phyloP scores from a whole-genome alignment of 2,329 filamentous ascomycete species.

The Colletotrichum higginsianum region DNA sequence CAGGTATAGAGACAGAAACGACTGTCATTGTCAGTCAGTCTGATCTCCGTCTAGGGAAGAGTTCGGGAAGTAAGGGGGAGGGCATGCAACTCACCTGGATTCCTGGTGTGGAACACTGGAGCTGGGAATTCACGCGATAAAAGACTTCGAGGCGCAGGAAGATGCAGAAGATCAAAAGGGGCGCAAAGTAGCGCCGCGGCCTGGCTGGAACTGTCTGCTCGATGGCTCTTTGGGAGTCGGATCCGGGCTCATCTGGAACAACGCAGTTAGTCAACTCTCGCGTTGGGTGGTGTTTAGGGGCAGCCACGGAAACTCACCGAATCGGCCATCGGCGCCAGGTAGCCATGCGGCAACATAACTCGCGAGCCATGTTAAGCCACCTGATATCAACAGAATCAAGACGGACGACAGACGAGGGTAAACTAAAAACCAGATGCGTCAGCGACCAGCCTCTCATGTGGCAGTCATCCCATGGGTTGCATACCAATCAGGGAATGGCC shows the following conservation, averaged over 20 bases:
- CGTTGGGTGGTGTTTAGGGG: too few relatives aligned
- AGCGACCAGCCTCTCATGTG: slow-evolving; percentile 2
- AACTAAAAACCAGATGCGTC: slow-evolving; percentile 51
- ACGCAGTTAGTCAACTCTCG: neutral
- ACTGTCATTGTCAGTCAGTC: slow-evolving; percentile 49
- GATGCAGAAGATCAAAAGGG: slow-evolving; percentile 60
- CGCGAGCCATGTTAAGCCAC: slow-evolving; percentile 56
- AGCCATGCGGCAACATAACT: slow-evolving; percentile 63
- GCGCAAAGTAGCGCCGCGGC: slow-evolving; percentile 63
- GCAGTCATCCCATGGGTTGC: slow-evolving; percentile 24
- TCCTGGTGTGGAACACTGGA: slow-evolving; percentile 66
- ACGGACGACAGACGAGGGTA: slow-evolving; percentile 64
- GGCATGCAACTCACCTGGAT: slow-evolving; percentile 58
- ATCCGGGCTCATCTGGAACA: slow-evolving; percentile 33
- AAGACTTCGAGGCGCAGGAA: slow-evolving; percentile 65
- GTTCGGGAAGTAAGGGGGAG: neutral
- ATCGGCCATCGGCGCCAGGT: slow-evolving; percentile 63
- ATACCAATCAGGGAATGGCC: slow-evolving; percentile 65
- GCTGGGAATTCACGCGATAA: slow-evolving; percentile 60
- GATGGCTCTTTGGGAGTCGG: slow-evolving; percentile 27
- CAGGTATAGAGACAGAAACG: slow-evolving; percentile 63
- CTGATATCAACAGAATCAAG: slow-evolving; percentile 63
- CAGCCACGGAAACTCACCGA: slow-evolving; percentile 49
- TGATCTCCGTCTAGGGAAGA: too few relatives aligned
- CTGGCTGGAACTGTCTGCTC: slow-evolving; percentile 58